A percentile compares a stretch with the other conserved stretches of the same genome.
phyloP scores from a whole-genome alignment of 345 rosid genomes.

The Durio zibethinus region DNA sequence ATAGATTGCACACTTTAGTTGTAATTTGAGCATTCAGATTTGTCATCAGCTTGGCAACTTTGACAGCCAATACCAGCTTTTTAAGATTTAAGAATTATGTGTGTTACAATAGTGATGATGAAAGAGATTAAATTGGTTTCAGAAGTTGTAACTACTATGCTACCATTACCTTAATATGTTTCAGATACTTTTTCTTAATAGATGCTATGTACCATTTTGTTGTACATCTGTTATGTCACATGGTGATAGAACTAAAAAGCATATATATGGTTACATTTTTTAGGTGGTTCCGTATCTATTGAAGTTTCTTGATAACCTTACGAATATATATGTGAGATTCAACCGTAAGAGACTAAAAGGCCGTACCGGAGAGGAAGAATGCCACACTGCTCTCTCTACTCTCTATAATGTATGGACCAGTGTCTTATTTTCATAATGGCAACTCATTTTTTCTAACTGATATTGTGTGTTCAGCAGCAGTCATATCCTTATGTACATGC shows the following conservation, averaged over 20 bases:
- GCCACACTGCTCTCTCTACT: constrained; percentile 83
- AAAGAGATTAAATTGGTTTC: not conserved
- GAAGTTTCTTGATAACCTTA: constrained; percentile 92
- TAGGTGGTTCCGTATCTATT: constrained; percentile 96
- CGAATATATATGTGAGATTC: constrained; percentile 93
- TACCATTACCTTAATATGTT: not conserved
- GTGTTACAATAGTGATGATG: not conserved
- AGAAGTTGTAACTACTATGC: not conserved
- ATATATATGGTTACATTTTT: not conserved
- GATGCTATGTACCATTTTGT: not conserved
- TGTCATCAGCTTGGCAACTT: not conserved
- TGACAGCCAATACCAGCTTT: not conserved
- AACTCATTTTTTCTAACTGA: not conserved
- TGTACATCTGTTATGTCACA: not conserved
- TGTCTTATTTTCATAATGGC: constrained; percentile 3
- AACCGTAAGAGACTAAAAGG: constrained; percentile 98
- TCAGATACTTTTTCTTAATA: not conserved
- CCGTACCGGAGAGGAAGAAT: constrained; percentile 87
- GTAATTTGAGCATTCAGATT: not conserved
- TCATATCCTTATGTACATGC: not conserved
- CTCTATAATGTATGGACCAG: constrained; percentile 69
- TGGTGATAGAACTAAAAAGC: not conserved
- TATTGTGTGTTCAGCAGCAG: not conserved
- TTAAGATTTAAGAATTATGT: constrained; percentile 2
- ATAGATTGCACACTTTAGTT: not conserved